These are phyloP conservation scores for Smallanthus sonchifolius DNA, from an alignment of 129 eudicot species.

Conservation along the genomic window DNA sequence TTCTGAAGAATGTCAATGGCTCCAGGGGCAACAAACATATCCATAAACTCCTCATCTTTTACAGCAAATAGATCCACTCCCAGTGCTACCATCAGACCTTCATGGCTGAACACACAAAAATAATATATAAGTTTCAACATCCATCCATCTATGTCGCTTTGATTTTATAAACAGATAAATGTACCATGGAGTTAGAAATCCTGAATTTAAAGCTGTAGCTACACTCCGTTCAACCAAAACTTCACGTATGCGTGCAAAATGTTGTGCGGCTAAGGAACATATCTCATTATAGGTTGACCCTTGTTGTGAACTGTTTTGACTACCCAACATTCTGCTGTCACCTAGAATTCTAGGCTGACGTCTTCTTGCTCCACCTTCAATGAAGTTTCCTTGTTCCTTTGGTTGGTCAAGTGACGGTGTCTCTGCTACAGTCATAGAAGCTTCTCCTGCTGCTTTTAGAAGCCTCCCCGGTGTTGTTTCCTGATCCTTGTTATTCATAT, in stretches of 20 bases:
- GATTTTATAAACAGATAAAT: not conserved
- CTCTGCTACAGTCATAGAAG: slow-evolving; percentile 66
- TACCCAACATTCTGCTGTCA: slow-evolving; percentile 36
- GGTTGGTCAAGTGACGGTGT: slow-evolving; percentile 82
- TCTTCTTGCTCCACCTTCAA: slow-evolving; percentile 79
- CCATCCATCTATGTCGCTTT: not conserved
- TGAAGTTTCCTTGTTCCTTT: slow-evolving; percentile 59
- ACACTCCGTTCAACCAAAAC: slow-evolving; percentile 84
- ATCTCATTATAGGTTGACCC: slow-evolving; percentile 70
- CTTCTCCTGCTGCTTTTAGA: slow-evolving; percentile 43
- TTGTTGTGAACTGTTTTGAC: slow-evolving; percentile 48
- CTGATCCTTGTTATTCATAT: slow-evolving; percentile 13
- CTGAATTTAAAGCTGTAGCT: slow-evolving; percentile 74
- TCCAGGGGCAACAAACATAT: slow-evolving; percentile 96
- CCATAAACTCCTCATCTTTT: slow-evolving; percentile 86
- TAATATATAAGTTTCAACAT: not conserved
- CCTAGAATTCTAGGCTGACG: slow-evolving; percentile 47
- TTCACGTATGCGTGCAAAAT: slow-evolving; percentile 87
- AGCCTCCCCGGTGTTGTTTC: slow-evolving; percentile 30
- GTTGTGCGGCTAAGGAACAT: slow-evolving; percentile 73
- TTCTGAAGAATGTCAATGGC: slow-evolving; percentile 68
- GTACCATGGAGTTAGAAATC: slow-evolving; percentile 93
- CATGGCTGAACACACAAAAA: slow-evolving; percentile 46
- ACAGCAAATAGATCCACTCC: slow-evolving; percentile 85
- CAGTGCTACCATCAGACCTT: slow-evolving; percentile 68